These are phyloP conservation scores for Penicillium parvum DNA, from an alignment of 495 filamentous ascomycete species.

Conservation along the genomic window DNA sequence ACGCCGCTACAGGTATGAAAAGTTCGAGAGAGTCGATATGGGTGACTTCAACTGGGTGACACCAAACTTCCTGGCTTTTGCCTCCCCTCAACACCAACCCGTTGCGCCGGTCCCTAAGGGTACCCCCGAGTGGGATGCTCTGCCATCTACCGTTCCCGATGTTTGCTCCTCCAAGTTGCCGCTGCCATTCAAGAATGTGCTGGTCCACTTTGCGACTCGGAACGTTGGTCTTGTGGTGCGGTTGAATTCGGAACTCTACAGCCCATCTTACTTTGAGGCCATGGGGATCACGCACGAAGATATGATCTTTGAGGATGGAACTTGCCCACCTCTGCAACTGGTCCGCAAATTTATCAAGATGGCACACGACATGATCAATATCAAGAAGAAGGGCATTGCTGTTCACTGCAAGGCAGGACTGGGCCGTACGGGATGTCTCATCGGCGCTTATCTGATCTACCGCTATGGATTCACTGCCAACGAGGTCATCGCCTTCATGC, in stretches of 20 bases:
- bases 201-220: conserved; percentile 78
- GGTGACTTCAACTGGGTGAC: conserved; percentile 99
- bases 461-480: conserved; percentile 97
- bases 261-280: conserved; percentile 88
- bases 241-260: conserved; percentile 93
- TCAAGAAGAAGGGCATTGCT: conserved; percentile 82
- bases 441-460: conserved; percentile 97
- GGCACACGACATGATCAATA: conserved; percentile 88
- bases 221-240: conserved; percentile 92
- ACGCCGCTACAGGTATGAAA: conserved; percentile 64
- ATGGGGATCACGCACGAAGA: conserved; percentile 93
- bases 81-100: conserved; percentile 82
- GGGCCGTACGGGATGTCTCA: conserved; percentile 92
- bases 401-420: conserved; percentile 98
- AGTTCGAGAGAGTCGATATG: conserved; percentile 92
- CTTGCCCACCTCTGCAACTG: conserved; percentile 79
- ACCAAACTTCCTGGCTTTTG: conserved; percentile 91
- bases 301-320: conserved; percentile 99
- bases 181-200: conserved; percentile 87
- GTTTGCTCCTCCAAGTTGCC: conserved; percentile 63
- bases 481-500: conserved; percentile 97
- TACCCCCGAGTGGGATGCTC: conserved; percentile 63
- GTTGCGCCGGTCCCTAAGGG: conserved; percentile 61
- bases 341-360: conserved; percentile 92
- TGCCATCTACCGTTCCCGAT: conserved; percentile 65